Evolutionary conservation across 2,329 filamentous ascomycete species (phyloP), one percentile per base, ranked within the genome.

Genomic region (Rhytidhysteron rufulum): DNA sequence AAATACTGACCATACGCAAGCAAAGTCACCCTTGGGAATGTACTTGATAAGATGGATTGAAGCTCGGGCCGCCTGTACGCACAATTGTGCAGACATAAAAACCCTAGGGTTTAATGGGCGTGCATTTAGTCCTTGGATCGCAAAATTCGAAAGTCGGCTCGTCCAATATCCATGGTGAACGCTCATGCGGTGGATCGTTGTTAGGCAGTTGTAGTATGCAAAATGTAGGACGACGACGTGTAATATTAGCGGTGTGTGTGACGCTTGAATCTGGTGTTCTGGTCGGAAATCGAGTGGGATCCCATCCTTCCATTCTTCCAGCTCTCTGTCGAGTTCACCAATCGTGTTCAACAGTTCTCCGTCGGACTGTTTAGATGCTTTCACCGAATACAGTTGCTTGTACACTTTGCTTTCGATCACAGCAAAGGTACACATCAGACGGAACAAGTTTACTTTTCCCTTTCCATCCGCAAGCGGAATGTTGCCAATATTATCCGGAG

Each of bases 81-180:
- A 97, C 2, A 98, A 74, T 3, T 88, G 86, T 4, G 93, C 90
- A 2, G 90, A 96, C 34, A 90, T 89, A 67, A 96, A 98, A 7
- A 98, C 87, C 51, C 93, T 77, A 0, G 93, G 93, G 59, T 97
- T 98, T 39, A 98, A 69, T 1, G 93, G 90, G 48, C 86, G 79
- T 0, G 90, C 85, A 63, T 97, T 97, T 31, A 96, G 73, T 1
- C 93, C 93, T 63, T 95, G 88, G 41, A 97, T 93, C 13, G 93
- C 93, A 58, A 89, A 97, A 57, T 97, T 91, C 27, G 90, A 95
- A 30, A 98, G 70, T 27, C 93, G 81, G 58, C 88, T 96, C 1
- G 91, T 97, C 93, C 93, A 98, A 68, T 95, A 96, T 11, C 93
- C 93, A 60, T 96, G 90, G 55, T 97, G 93, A 21, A 97, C 86